Base-by-base conservation (phyloP, 495 filamentous ascomycete species). In the Penicillium desertorum region DNA sequence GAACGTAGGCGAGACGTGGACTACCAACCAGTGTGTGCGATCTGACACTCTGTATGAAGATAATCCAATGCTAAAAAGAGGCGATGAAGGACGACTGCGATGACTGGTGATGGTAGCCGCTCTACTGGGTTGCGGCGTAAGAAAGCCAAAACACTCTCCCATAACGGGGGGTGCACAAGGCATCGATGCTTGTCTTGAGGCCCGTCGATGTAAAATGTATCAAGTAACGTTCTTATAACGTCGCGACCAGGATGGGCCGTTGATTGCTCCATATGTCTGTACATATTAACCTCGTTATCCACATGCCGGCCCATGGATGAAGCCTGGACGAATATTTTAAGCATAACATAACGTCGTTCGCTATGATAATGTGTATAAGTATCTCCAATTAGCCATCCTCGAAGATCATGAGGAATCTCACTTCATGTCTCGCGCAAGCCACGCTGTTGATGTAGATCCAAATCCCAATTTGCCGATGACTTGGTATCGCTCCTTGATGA, bases 31-130 rank as follows among this genome's bases (percentile, higher is more conserved):
- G 74, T 74, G 29, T 78, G 74, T 47, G 77, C 72, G 37, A 81
- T 74, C 49, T 82, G 69, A 61, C 76, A 76, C 49, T 76, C 71
- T 47, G 69, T 74, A 66, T 79, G 74, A 12, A 79, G 62, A 60
- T 74, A 77, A 54, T 79, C 73, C 11, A 79, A 57, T 6, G 73
- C 76, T 17, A 4, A 70, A 39, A 41, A 78, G 70, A 80, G 52
- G 23, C 72, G 61, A 1, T 67, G 43, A 22, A 76, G 62, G 9
- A 67, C 60, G 5, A 62, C 37, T 47, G 69, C 68, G 11, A 62
- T n/a, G 17, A 76, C 55, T 37, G 56, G 48, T 44, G 49, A 45
- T 7, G 67, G 62, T 16, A 74, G 65, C 43, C 60, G 62, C 53
- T 49, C 45, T 25, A 70, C 36, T 32, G 66, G 72, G 39, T 70